Evolutionary conservation across 2,329 filamentous ascomycete genomes (phyloP).

Genomic region (Fusarium sp.): DNA sequence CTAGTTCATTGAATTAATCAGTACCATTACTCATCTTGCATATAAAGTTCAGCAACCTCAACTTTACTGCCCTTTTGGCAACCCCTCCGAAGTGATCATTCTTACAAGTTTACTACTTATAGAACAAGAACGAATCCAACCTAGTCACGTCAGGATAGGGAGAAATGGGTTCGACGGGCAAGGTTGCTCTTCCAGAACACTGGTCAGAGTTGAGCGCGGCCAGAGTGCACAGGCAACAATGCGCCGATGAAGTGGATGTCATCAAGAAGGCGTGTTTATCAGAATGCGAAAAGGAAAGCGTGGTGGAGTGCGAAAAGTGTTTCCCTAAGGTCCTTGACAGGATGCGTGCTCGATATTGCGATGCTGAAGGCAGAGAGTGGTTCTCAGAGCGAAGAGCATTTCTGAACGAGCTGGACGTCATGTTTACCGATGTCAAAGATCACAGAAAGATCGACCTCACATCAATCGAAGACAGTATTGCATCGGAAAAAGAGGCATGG

Average conservation of each 20-base stretch:
- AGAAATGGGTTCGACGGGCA: slow-evolving; percentile 41
- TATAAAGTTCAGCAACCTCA: not conserved
- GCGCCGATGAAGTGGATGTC: slow-evolving; percentile 54
- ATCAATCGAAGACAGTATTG: slow-evolving; percentile 61
- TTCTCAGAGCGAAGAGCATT: slow-evolving; percentile 62
- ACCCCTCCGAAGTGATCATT: not conserved
- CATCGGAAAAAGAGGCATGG: slow-evolving; percentile 64
- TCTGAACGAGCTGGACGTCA: slow-evolving; percentile 59
- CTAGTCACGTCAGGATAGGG: not conserved
- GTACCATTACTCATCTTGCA: not conserved
- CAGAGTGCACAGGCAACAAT: slow-evolving; percentile 48
- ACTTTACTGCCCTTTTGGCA: not conserved
- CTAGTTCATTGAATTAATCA: no score
- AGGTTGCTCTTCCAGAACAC: slow-evolving; percentile 50
- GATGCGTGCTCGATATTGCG: slow-evolving; percentile 53
- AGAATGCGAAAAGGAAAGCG: slow-evolving; percentile 55
- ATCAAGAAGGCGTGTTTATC: slow-evolving; percentile 56
- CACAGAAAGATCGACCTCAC: slow-evolving; percentile 55
- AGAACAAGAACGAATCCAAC: not conserved
- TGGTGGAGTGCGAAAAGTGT: slow-evolving; percentile 60
- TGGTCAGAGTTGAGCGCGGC: slow-evolving; percentile 53
- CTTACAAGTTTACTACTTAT: not conserved
- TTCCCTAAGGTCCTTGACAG: slow-evolving; percentile 59
- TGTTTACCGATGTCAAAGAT: slow-evolving; percentile 60
- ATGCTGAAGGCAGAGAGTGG: slow-evolving; percentile 58